These are phyloP conservation scores for Exutisphaerella laricina DNA, from an alignment of 2,329 filamentous ascomycete genomes.

Conservation along the genomic window DNA sequence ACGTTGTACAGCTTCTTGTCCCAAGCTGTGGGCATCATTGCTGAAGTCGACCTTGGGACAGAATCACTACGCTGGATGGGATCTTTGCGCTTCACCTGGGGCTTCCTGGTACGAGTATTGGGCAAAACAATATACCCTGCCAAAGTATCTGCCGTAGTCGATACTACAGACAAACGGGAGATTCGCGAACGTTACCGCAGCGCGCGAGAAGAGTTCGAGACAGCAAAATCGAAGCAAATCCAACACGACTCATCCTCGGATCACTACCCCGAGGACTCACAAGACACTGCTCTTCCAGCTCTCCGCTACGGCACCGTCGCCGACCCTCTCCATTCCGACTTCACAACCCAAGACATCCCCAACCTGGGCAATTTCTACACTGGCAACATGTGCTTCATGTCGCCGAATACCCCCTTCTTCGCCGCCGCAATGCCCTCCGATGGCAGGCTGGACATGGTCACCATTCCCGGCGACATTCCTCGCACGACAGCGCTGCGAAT, in stretches of 20 bases:
- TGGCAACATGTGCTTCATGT: conserved; percentile 94
- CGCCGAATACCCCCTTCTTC: conserved; percentile 82
- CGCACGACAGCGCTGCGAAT: conserved; percentile 62
- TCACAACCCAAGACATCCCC: conserved; percentile 67
- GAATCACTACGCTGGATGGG: conserved; percentile 95
- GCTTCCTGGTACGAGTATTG: conserved; percentile 71
- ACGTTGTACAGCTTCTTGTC: conserved; percentile 83
- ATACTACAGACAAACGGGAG: conserved; percentile 65
- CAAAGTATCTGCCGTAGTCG: conserved; percentile 79
- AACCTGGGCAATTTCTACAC: conserved; percentile 88
- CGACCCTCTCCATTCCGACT: conserved; percentile 69
- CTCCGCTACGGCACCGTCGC: conserved; percentile 74
- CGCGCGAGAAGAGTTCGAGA: conserved; percentile 25
- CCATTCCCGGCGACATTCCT: conserved; percentile 68
- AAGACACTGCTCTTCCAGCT: conserved; percentile 50
- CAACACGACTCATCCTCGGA: conserved; percentile 18
- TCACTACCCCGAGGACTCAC: conserved; percentile 13
- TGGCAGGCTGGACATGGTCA: conserved; percentile 78
- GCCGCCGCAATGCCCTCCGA: conserved; percentile 74
- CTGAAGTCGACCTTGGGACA: conserved; percentile 83
- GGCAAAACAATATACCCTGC: conserved; percentile 78
- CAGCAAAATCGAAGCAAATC: conserved; percentile 24
- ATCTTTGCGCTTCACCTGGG: conserved; percentile 73
- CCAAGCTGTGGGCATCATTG: conserved; percentile 82
- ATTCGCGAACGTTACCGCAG: conserved; percentile 67